Evolutionary conservation across 805 yeast species (phyloP).

Genomic region (Candida jianshihensis): DNA sequence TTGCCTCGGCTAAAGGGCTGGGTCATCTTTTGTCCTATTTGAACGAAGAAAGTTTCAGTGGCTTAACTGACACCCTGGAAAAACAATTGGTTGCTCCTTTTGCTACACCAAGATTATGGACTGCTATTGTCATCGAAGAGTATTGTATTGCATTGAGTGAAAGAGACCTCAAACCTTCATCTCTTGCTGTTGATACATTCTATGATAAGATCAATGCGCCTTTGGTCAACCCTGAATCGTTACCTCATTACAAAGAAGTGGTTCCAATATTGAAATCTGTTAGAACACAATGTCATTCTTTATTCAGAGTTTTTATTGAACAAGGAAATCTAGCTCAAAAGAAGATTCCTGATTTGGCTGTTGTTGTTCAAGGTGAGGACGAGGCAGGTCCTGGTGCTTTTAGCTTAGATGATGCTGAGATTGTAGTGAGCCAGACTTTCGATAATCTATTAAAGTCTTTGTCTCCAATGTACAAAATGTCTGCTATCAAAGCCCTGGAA

Average conservation of each 20-base stretch:
- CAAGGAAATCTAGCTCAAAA: slow-evolving; percentile 65
- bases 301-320: slow-evolving; percentile 71
- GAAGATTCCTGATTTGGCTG: slow-evolving; percentile 76
- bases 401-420: slow-evolving; percentile 69
- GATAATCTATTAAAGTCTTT: slow-evolving; percentile 56
- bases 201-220: slow-evolving; percentile 26
- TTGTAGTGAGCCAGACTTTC: slow-evolving; percentile 55
- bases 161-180: slow-evolving; percentile 18
- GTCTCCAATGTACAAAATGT: slow-evolving; percentile 62
- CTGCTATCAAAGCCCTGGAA: slow-evolving; percentile 65
- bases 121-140: slow-evolving; percentile 66
- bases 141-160: slow-evolving; percentile 34
- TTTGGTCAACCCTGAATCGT: slow-evolving; percentile 34
- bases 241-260: slow-evolving; percentile 70
- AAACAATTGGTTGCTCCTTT: slow-evolving; percentile 18
- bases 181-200: slow-evolving; percentile 20
- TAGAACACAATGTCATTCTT: slow-evolving; percentile 79
- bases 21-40: slow-evolving; percentile 58
- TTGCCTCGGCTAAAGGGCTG: slow-evolving; percentile 67
- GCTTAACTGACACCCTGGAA: slow-evolving; percentile 31
- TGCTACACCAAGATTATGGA: slow-evolving; percentile 73
- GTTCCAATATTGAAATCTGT: slow-evolving; percentile 82
- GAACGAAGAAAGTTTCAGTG: slow-evolving; percentile 30
- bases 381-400: slow-evolving; percentile 95
- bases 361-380: slow-evolving; percentile 87